These are phyloP conservation scores for Plasmodium relictum DNA, from an alignment of 169 alveolate genomes.

Conservation along the genomic window DNA sequence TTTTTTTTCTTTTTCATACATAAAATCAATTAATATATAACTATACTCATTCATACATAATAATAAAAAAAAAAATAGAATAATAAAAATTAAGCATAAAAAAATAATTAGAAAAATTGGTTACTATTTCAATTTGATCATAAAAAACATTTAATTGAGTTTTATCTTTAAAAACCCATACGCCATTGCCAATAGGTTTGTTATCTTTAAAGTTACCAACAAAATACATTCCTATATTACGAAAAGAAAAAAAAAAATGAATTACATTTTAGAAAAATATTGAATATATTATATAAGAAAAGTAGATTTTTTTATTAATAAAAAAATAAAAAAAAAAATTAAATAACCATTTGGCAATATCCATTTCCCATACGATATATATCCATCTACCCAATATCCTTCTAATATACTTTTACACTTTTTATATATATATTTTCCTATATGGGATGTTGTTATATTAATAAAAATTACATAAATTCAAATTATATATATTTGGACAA, in stretches of 20 bases:
- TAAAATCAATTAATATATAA: no score
- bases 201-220: constrained; percentile 50
- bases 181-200: constrained; percentile 48
- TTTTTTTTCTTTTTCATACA: constrained; percentile 4
- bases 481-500: no score
- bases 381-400: constrained; percentile 64
- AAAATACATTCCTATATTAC: constrained; percentile 33
- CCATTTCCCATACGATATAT: constrained; percentile 60
- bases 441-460: background rate
- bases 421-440: constrained; percentile 58
- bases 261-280: no score
- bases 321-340: background rate
- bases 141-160: constrained; percentile 63
- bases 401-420: constrained; percentile 62
- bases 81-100: no score
- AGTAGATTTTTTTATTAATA: no score
- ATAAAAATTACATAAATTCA: no score
- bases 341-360: constrained; percentile 69
- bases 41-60: no score
- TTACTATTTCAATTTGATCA: constrained; percentile 2
- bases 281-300: no score
- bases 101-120: no score
- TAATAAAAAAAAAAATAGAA: no score
- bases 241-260: background rate
- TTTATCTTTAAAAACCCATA: constrained; percentile 44